Base-by-base conservation (phyloP, 164 flowering plant genomes). In the Brasenia schreberi region DNA sequence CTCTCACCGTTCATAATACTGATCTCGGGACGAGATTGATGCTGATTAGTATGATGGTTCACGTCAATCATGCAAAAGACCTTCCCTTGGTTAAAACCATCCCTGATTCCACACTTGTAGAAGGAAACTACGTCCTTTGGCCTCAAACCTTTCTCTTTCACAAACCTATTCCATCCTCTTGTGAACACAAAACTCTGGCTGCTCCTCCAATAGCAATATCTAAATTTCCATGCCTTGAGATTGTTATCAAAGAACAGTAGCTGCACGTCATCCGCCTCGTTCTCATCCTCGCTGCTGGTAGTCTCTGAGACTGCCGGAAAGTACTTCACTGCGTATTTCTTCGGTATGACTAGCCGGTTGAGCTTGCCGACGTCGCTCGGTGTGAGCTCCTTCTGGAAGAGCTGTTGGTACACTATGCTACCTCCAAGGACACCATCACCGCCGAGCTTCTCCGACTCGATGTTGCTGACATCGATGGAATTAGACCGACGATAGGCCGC, bases 281-380 rank as follows among this genome's bases (percentile, higher is more conserved):
- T 65, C 1, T 27, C 68, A 6, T n/a, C 70, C 5, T 64, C 76
- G 12, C 5, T 69, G 23, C 18, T 65, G 0, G 61, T 23, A 56
- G 39, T 63, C 61, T 66, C 80, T 2, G 72, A n/a, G 39, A 79
- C 71, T 0, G 7, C 43, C 5, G 85, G 82, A 12, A 90, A 88
- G 74, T 75, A 76, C 68, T 77, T 78, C 2, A 75, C 43, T 0
- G 95, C 97, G 52, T 76, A 78, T 61, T 81, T 84, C 74, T 84
- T 90, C 0, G 97, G 97, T 23, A 90, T 88, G 7, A 90, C 94
- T 27, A 88, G 85, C 52, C 97, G 74, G 52, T 88, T 90, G 0
- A 90, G 85, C 77, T 87, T 88, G 7, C 97, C 87, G 5, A 90
- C 95, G 63, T 90, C 97, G 66, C 95, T 90, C 4, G 89, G 89